Base-by-base conservation (phyloP, 1,284 basidiomycete species). In the Polyporus tsugae region DNA sequence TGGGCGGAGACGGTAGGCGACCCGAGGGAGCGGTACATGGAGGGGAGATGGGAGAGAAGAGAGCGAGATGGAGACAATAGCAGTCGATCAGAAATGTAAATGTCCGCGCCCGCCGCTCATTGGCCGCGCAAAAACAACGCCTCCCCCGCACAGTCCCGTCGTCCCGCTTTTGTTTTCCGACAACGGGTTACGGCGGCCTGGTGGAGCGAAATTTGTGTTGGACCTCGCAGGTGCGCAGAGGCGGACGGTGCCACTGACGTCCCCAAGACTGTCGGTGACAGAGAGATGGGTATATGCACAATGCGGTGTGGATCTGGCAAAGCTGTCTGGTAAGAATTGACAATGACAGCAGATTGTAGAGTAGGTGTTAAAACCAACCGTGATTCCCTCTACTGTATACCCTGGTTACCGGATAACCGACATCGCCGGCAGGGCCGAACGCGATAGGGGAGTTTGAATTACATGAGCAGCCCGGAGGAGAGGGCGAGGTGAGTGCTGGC, bases 361-460 rank as follows among this genome's bases (percentile, higher is more conserved):
- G 60, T 42, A 46, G 35, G 62, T 22, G 33, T 15, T 57, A 35
- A 52, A 29, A 66, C 35, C 10, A 33, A 39, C 58, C n/a, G 53
- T 41, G n/a, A 10, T 65, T 64, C 57, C 42, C 44, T 52, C 35
- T 59, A 61, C n/a, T n/a, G n/a, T n/a, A n/a, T n/a, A n/a, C 36
- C 66, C 59, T 69, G 63, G 65, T 65, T 69, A 72, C 71, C 71
- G 67, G 69, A 25, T 62, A 58, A 36, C 69, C 71, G 71, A 67
- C 33, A 29, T 68, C 33, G 53, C 71, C 71, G 71, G 63, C 61
- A 62, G 62, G 29, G 60, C 68, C 65, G 67, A 63, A 62, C 46
- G 17, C n/a, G 33, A 52, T 64, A 42, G 10, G 66, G 17, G 59
- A 44, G n/a, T 52, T 60, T 46, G 64, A 57, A 65, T 42, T 22